Conservation (phyloP, 1,284 basidiomycete genomes). For the Psilocybe mexicana region DNA sequence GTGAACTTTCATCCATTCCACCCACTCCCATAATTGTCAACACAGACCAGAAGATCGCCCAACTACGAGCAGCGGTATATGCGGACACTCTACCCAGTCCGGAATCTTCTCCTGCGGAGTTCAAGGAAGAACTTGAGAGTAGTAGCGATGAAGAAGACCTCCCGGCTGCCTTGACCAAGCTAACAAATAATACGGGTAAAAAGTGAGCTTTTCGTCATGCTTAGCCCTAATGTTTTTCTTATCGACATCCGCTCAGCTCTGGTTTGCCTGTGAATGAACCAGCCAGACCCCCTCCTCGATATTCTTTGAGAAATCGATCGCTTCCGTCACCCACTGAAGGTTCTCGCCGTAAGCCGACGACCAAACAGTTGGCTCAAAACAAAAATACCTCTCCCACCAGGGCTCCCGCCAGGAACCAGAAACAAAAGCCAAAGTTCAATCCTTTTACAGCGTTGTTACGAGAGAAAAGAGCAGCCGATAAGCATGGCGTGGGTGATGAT, state of each 20-base stretch:
- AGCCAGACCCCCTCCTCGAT: constrained; percentile 8
- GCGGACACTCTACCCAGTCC: constrained; percentile 44
- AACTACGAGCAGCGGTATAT: constrained; percentile 58
- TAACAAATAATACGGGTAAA: constrained; percentile 1
- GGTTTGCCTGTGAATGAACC: not conserved
- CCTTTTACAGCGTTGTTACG: constrained; percentile 56
- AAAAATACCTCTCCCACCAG: not conserved
- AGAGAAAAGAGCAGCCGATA: constrained; percentile 49
- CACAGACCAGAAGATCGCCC: constrained; percentile 51
- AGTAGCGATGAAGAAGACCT: constrained; percentile 54
- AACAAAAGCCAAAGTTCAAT: constrained; percentile 32
- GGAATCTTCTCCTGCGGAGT: constrained; percentile 37
- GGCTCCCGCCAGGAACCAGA: constrained; percentile 20
- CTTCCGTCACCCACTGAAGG: constrained; percentile 10
- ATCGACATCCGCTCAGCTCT: not conserved
- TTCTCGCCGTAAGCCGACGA: not conserved
- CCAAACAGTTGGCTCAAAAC: constrained; percentile 1
- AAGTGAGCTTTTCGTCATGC: constrained; percentile 8
- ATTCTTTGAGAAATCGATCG: constrained; percentile 14
- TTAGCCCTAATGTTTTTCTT: not conserved
- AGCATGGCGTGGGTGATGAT: constrained; percentile 42
- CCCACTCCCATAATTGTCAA: constrained; percentile 46
- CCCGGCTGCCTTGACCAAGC: constrained; percentile 18
- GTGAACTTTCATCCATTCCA: constrained; percentile 28
- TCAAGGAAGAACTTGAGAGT: constrained; percentile 48